Evolutionary conservation across 495 filamentous ascomycete species (phyloP).

Genomic region (Talaromyces thailandensis): DNA sequence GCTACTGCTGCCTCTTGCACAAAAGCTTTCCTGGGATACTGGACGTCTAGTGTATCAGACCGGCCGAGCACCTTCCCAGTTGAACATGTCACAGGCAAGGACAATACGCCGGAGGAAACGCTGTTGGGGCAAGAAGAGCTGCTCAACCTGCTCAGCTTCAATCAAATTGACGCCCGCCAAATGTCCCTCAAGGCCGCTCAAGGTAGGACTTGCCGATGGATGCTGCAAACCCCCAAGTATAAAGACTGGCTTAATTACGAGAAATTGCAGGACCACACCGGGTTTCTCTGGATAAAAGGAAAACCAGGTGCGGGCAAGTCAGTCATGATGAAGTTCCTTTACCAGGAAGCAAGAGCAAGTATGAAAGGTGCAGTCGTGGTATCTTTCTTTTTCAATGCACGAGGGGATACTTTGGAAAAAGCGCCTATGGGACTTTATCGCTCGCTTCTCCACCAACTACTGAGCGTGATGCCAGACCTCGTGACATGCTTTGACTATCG

Average conservation of each 20-base stretch:
- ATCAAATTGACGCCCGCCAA: background rate
- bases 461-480: slow-evolving; percentile 19
- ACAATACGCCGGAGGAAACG: background rate
- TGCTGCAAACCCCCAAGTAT: slow-evolving; percentile 32
- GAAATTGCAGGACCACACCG: slow-evolving; percentile 12
- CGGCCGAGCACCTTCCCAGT: too few relatives aligned
- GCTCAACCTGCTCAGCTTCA: background rate
- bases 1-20: background rate
- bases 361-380: slow-evolving; percentile 4
- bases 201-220: slow-evolving; percentile 40
- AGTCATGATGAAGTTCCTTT: slow-evolving; percentile 40
- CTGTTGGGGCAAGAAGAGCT: background rate
- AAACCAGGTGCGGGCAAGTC: slow-evolving; percentile 51
- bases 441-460: slow-evolving; percentile 31
- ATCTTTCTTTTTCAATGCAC: slow-evolving; percentile 46
- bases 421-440: slow-evolving; percentile 47
- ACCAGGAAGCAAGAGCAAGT: slow-evolving; percentile 9
- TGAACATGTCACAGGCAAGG: background rate
- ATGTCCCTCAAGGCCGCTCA: slow-evolving; percentile 8
- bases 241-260: slow-evolving; percentile 32
- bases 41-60: background rate
- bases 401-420: slow-evolving; percentile 40
- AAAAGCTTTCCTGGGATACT: background rate
- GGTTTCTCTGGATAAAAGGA: slow-evolving; percentile 50
- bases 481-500: background rate